Evolutionary conservation across 306 rosid species (phyloP).

Genomic region (Lotus japonicus): DNA sequence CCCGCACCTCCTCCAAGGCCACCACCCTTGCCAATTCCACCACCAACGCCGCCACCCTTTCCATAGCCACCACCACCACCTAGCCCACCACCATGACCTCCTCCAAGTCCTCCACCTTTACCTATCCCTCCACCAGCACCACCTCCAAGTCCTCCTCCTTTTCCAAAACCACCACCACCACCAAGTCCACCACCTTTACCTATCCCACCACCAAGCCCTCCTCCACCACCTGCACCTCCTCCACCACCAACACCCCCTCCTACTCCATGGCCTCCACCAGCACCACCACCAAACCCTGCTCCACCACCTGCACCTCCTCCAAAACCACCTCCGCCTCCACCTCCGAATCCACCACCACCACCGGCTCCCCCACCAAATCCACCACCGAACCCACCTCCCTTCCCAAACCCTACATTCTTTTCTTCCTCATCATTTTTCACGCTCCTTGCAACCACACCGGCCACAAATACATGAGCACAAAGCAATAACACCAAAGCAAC

Average conservation of each 20-base stretch:
- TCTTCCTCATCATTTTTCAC: slow-evolving; percentile 34
- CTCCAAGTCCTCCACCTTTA: slow-evolving; percentile 18
- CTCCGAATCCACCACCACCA: slow-evolving; percentile 9
- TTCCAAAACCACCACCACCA: slow-evolving; percentile 20
- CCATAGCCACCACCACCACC: slow-evolving; percentile 16
- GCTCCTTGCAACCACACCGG: slow-evolving; percentile 53
- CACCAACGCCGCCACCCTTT: not conserved
- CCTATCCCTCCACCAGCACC: slow-evolving; percentile 18
- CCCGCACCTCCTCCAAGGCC: slow-evolving; percentile 27
- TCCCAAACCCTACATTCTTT: slow-evolving; percentile 30
- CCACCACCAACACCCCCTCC: slow-evolving; percentile 24
- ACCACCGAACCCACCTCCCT: slow-evolving; percentile 40
- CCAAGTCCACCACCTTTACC: slow-evolving; percentile 41
- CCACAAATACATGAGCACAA: slow-evolving; percentile 41
- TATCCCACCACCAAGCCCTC: slow-evolving; percentile 22
- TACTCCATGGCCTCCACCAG: slow-evolving; percentile 6
- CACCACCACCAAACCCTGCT: slow-evolving; percentile 16
- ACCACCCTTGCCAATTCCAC: slow-evolving; percentile 10
- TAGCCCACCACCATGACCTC: slow-evolving; percentile 1
- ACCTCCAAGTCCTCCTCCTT: slow-evolving; percentile 9
- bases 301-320: slow-evolving; percentile 29
- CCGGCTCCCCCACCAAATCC: slow-evolving; percentile 20
- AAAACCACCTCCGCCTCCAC: slow-evolving; percentile 26
- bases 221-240: slow-evolving; percentile 35
- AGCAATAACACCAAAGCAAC: slow-evolving; percentile 38